Base-by-base conservation (phyloP, 75 land plant genomes). In the Pinus taeda region DNA sequence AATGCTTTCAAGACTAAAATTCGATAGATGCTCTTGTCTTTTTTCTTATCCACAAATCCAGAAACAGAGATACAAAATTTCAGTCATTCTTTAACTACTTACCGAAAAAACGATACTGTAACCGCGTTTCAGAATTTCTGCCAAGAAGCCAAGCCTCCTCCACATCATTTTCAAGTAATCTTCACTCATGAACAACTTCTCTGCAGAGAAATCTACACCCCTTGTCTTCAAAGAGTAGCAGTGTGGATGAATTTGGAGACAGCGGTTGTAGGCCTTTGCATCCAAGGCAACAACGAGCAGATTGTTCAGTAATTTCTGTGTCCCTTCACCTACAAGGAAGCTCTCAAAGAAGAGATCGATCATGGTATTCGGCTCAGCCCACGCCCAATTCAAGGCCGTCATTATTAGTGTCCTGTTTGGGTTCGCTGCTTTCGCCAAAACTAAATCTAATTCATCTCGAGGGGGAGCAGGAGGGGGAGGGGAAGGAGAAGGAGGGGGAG, bases 161-260 rank as follows among this genome's bases (percentile, higher is more conserved):
- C 95, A 92, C 93, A 95, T 93, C 98, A 95, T 95, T 59, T 78
- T 83, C 79, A 95, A 81, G 76, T 90, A 95, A 20, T 87, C 93
- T 15, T 77, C 64, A 36, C 88, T 74, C 75, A 74, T 74, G 61
- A 22, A 74, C 33, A 53, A 4, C 75, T 74, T 74, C 75, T 74
- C 75, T 15, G 75, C 59, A 21, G 75, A 74, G 61, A 74, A 74
- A 55, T 74, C 75, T 3, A 74, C 59, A 0, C 75, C 75, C 33
- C 30, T 24, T 9, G 75, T 74, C 36, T 29, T 74, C 59, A 74
- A 7, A 13, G 59, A 45, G 53, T 74, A 74, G 20, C 75, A 74
- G 20, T 74, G 75, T 0, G 58, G 75, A 74, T 74, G 75, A 56
- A 74, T 55, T 29, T 74, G 33, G 24, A n/a, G 26, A 56, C 75